Base-by-base conservation (phyloP, 169 alveolate species). In the Plasmodium cynomolgi region DNA sequence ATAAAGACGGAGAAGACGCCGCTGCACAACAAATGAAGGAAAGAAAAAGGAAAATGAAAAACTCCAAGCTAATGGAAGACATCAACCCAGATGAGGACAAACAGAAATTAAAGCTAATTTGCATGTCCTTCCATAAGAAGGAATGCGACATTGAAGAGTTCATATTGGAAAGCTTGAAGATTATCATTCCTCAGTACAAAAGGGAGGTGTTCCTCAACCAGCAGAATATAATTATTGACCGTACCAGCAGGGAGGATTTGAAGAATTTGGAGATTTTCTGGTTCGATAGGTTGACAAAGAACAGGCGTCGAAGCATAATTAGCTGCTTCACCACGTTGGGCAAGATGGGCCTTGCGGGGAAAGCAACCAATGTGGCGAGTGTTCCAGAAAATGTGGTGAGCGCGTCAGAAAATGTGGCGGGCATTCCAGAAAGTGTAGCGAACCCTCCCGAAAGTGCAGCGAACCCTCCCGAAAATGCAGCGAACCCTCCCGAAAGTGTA, bases 111-210 rank as follows among this genome's bases (percentile, higher is more conserved):
- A 91, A 91, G 56, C 26, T 26, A 91, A 82, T 91, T 81, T 72
- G 84, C 17, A 81, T 91, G 58, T 62, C 95, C 13, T 91, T 82
- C 75, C 58, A 50, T 81, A 91, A 68, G 29, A 91, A 91, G 47
- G 92, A 91, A 91, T 91, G 81, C 62, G 75, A 81, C 75, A 82
- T 91, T 50, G 95, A 91, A 58, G 95, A 71, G 56, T 91, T 44
- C 29, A 68, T 91, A 33, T 44, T 44, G 7, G 95, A 91, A 71
- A 47, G 92, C 68, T 91, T 91, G 58, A 91, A 91, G n/a, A 81
- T 81, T 7, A 33, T 91, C 5, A 72, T 91, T 44, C 95, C 95
- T 4, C 37, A 47, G 56, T 81, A 91, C 71, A 81, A 81, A 72
- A 47, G 68, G 17, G 86, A 81, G 20, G 54, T 68, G 15, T 91